Base-by-base conservation (phyloP, 2,329 filamentous ascomycete genomes). In the Pezicula radicicola region DNA sequence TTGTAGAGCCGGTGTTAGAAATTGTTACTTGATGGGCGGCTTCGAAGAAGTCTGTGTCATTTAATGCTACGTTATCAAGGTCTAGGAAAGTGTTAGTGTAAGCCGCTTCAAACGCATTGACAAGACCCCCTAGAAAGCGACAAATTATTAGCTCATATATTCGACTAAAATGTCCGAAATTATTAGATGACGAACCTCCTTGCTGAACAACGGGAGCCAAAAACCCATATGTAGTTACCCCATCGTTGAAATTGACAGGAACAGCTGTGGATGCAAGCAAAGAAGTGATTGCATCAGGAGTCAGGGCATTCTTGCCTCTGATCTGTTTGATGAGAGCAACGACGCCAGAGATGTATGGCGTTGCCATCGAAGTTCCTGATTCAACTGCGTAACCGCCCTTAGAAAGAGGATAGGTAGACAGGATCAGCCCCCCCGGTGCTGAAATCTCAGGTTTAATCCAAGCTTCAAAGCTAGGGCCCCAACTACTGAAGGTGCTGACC, bases 41-140 rank as follows among this genome's bases (percentile, higher is more conserved):
- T 43, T 65, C 64, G 55, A 83, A 77, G 70, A 85, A 64, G 56
- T 80, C 78, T 0, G 81, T 83, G 64, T 87, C 83, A 63, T 87
- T 86, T 68, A 86, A 85, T 3, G 79, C 75, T 13, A 87, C 67
- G 63, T 76, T 80, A n/a, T 78, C 78, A 9, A 73, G 75, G 59
- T 75, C 77, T 18, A 86, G 68, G 12, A 80, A 61, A 2, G 77
- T 76, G 2, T 73, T 79, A 15, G 77, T 70, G 57, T 78, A 75
- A 6, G 82, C 79, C 3, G 81, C 80, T 51, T 84, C 78, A 55
- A 78, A 78, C 4, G 80, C 83, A 58, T 84, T 79, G 46, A 87
- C 69, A 12, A 85, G 69, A 36, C 84, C 84, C 27, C 68, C 77
- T 10, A 16, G 8, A 19, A 7, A 25, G 25, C 18, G 18, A 25